These are phyloP conservation scores for Hyaloperonospora brassicae DNA, from an alignment of 352 stramenopile genomes.

Conservation along the genomic window DNA sequence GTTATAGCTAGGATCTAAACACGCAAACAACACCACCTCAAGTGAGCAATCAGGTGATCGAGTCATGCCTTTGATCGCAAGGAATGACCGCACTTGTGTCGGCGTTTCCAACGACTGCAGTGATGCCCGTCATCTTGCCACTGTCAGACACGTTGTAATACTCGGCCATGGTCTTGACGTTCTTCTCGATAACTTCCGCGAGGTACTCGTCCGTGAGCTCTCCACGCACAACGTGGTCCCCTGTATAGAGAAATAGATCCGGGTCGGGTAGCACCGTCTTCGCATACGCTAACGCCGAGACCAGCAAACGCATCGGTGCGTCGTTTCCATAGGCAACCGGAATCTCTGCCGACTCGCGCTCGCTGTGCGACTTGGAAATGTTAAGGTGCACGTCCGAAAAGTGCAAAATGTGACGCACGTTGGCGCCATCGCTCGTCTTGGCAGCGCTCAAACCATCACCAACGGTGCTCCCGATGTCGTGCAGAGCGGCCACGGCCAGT, in stretches of 20 bases:
- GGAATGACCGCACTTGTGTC: slow-evolving; percentile 38
- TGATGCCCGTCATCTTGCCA: slow-evolving; percentile 35
- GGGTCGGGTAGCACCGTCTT: slow-evolving; percentile 45
- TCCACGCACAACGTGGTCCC: slow-evolving; percentile 59
- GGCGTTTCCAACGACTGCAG: slow-evolving; percentile 64
- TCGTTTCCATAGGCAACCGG: slow-evolving; percentile 39
- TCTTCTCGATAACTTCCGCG: slow-evolving; percentile 38
- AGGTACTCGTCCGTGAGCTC: slow-evolving; percentile 47
- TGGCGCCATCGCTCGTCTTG: not conserved
- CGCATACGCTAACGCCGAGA: slow-evolving; percentile 56
- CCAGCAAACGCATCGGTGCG: slow-evolving; percentile 40
- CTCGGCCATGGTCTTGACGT: slow-evolving; percentile 50
- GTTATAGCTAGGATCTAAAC: slow-evolving; percentile 54
- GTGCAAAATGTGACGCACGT: slow-evolving; percentile 52
- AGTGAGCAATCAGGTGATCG: not conserved
- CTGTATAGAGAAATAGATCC: slow-evolving; percentile 69
- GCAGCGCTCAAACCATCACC: not conserved
- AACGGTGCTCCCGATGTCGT: not conserved
- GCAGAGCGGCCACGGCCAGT: not conserved
- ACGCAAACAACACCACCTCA: not conserved
- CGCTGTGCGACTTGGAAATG: slow-evolving; percentile 39
- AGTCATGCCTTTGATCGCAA: not conserved
- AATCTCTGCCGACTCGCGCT: slow-evolving; percentile 30
- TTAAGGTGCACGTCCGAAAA: slow-evolving; percentile 80
- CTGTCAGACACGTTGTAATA: slow-evolving; percentile 35